These are phyloP conservation scores for Salvia hispanica DNA, from an alignment of 257 asterid genomes.

Conservation along the genomic window DNA sequence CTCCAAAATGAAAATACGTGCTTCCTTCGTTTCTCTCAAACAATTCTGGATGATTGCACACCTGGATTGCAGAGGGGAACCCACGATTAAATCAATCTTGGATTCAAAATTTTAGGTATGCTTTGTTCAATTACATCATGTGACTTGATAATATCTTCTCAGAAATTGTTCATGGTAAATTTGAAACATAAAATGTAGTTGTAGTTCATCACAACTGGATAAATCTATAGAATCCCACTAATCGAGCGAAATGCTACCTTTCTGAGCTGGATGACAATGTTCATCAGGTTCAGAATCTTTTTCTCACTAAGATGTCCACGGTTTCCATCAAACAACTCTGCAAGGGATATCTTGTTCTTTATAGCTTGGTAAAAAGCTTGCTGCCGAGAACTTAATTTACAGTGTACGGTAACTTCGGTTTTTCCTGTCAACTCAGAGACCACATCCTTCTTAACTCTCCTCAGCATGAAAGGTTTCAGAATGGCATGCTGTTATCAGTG, in stretches of 20 bases:
- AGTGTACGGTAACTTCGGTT: constrained; percentile 86
- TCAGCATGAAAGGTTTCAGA: constrained; percentile 95
- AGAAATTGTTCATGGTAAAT: neutral
- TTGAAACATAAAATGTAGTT: neutral
- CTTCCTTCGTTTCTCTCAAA: constrained; percentile 99
- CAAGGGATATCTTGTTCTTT: constrained; percentile 93
- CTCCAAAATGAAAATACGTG: constrained; percentile 83
- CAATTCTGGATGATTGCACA: constrained; percentile 97
- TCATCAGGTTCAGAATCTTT: constrained; percentile 89
- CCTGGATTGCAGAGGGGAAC: constrained; percentile 49
- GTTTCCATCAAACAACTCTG: constrained; percentile 87
- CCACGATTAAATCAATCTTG: neutral
- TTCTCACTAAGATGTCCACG: constrained; percentile 98
- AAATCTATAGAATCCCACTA: constrained; percentile 17
- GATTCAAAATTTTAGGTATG: neutral
- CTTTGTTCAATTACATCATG: constrained; percentile 8
- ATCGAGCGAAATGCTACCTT: constrained; percentile 57
- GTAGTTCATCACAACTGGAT: constrained; percentile 13
- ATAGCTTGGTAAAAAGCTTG: constrained; percentile 97
- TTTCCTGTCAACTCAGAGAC: constrained; percentile 89
- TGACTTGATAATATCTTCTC: neutral
- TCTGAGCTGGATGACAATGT: constrained; percentile 96
- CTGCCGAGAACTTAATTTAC: constrained; percentile 92
- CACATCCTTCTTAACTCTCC: constrained; percentile 97
- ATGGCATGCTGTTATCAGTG: constrained; percentile 83